Percentiles rank a stretch among this genome's conserved stretches.
These are phyloP conservation scores for Rhizophora mangle DNA, from an alignment of 345 rosid species.

Conservation along the genomic window DNA sequence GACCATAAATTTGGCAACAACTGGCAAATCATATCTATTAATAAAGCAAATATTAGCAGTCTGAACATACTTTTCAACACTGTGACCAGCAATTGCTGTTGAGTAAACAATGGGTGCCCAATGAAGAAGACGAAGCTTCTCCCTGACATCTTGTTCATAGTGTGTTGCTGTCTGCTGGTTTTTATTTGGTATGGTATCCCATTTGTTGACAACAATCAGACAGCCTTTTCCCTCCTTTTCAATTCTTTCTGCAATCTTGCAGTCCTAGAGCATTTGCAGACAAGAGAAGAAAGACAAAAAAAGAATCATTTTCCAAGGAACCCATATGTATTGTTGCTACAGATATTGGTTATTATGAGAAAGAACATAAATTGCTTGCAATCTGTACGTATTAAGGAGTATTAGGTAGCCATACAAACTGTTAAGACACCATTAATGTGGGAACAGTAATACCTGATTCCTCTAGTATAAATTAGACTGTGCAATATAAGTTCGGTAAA, in stretches of 20 bases:
- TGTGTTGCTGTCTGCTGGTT: constrained; percentile 68
- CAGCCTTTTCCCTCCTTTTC: constrained; percentile 96
- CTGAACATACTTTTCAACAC: constrained; percentile 72
- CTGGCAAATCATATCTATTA: background rate
- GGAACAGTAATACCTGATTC: too few relatives aligned
- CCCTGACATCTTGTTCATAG: constrained; percentile 89
- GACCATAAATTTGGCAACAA: background rate
- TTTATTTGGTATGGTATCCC: constrained; percentile 96
- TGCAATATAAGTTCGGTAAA: too few relatives aligned
- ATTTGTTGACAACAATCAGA: constrained; percentile 90
- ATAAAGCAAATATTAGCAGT: background rate
- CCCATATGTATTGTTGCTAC: background rate
- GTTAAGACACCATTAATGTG: too few relatives aligned
- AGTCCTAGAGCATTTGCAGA: constrained; percentile 47
- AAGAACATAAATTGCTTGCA: too few relatives aligned
- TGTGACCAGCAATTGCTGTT: constrained; percentile 79
- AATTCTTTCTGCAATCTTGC: constrained; percentile 86
- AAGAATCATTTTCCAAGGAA: background rate
- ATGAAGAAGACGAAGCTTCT: constrained; percentile 76
- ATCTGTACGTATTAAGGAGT: background rate
- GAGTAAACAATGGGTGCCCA: constrained; percentile 98
- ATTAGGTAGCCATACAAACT: background rate
- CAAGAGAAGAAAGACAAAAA: constrained; percentile 4
- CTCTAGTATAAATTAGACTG: too few relatives aligned
- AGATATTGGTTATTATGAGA: too few relatives aligned